Evolutionary conservation across 768 basidiomycete genomes (phyloP).

Genomic region (Candolleomyces eurysporus): DNA sequence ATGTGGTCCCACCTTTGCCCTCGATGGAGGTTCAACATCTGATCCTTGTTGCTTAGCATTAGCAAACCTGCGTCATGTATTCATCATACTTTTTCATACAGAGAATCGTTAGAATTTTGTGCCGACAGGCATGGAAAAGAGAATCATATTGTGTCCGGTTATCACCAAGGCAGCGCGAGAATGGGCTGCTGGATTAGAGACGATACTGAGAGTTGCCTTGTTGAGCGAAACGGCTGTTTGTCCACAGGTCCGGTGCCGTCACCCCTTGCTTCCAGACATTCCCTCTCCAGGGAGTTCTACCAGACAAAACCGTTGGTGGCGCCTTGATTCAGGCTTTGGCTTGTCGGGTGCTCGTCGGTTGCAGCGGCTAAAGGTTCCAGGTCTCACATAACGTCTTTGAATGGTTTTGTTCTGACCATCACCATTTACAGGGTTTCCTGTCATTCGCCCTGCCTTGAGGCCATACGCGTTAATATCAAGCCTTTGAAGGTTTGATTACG

Average conservation of each 20-base stretch:
- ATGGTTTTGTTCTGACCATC: conserved; percentile 9
- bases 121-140: background rate
- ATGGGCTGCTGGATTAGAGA: background rate
- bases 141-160: conserved; percentile 1
- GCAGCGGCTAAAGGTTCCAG: conserved; percentile 3
- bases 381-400: conserved; percentile 5
- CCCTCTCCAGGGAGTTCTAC: conserved; percentile 7
- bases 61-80: conserved; percentile 5
- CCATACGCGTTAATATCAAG: conserved; percentile 2
- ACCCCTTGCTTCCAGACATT: conserved; percentile 5
- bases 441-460: conserved; percentile 7
- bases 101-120: background rate
- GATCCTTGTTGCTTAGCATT: background rate
- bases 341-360: background rate
- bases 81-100: background rate
- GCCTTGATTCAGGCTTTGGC: background rate
- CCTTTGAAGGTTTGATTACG: conserved; percentile 10
- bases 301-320: conserved; percentile 10
- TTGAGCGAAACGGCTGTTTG: conserved; percentile 4
- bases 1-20: background rate
- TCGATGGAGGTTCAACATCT: background rate
- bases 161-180: conserved; percentile 7
- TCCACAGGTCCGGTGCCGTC: background rate
- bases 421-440: conserved; percentile 9
- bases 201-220: background rate